Base-by-base conservation (phyloP, 2,329 filamentous ascomycete species). In the Cercospora beticola region DNA sequence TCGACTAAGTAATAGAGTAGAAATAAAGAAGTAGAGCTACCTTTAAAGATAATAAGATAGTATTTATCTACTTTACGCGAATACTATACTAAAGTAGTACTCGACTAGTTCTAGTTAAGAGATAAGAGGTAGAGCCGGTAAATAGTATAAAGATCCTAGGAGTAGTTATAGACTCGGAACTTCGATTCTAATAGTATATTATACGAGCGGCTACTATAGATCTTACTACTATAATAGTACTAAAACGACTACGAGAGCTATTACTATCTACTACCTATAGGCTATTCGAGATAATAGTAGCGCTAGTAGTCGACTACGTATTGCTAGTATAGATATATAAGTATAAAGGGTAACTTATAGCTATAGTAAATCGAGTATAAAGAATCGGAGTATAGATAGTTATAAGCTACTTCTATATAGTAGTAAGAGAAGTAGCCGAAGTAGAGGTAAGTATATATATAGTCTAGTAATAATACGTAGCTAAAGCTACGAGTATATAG, bases 171-270 rank as follows among this genome's bases (percentile, higher is more conserved):
- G n/a, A n/a, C n/a, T n/a, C n/a, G n/a, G n/a, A n/a, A n/a, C n/a
- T n/a, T n/a, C n/a, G n/a, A n/a, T n/a, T n/a, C n/a, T n/a, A n/a
- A n/a, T n/a, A n/a, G n/a, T n/a, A n/a, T n/a, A n/a, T n/a, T n/a
- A n/a, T n/a, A n/a, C n/a, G n/a, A n/a, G n/a, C n/a, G n/a, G n/a
- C n/a, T n/a, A n/a, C n/a, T n/a, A n/a, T n/a, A n/a, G n/a, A n/a
- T 10, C 62, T 65, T 16, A 58, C 18, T 40, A 30, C 49, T 57
- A 18, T 18, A 58, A 65, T 65, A n/a, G 62, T 18, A 46, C 62
- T 65, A 10, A 65, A 58, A 33, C 49, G 62, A 65, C 30, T 65
- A n/a, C 49, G 62, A 57, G 62, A 30, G 49, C 30, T 65, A 23
- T 36, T 9, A 59, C 56, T 14, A 12, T 59, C 56, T 21, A 59